These are phyloP conservation scores for Rhodamnia argentea DNA, from an alignment of 345 rosid species.

Conservation along the genomic window DNA sequence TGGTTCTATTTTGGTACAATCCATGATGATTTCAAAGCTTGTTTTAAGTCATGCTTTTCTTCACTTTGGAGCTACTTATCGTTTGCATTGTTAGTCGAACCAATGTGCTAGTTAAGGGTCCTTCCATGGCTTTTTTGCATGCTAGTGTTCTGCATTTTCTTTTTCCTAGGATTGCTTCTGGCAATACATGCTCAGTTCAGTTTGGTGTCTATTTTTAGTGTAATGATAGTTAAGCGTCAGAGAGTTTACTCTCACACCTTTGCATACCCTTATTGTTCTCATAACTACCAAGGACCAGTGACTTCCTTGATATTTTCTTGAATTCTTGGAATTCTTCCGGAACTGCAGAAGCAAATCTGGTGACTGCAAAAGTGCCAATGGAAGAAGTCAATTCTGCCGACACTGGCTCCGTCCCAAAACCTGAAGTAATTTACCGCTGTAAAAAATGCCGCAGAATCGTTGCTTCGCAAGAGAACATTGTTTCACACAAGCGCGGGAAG, in stretches of 20 bases:
- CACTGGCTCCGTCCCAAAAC: slow-evolving; percentile 21
- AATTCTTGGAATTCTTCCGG: not conserved
- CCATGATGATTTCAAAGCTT: not conserved
- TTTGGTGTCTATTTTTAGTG: not conserved
- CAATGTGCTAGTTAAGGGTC: not conserved
- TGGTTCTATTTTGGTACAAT: not conserved
- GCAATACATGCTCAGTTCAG: not conserved
- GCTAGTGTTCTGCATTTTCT: not conserved
- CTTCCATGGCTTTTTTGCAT: not conserved
- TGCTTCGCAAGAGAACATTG: slow-evolving; percentile 56
- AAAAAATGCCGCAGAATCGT: slow-evolving; percentile 76
- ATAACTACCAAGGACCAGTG: not conserved
- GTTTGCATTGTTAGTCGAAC: not conserved
- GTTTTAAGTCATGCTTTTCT: not conserved
- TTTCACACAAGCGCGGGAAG: slow-evolving; percentile 56
- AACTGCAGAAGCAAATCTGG: not conserved
- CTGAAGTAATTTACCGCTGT: slow-evolving; percentile 61
- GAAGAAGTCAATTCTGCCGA: slow-evolving; percentile 12
- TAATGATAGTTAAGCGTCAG: not conserved
- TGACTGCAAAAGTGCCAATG: not conserved
- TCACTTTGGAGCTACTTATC: not conserved
- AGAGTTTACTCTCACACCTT: not conserved
- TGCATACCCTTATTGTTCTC: not conserved
- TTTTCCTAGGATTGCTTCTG: not conserved
- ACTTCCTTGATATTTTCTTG: not conserved